Base-by-base conservation (phyloP, 2,329 filamentous ascomycete genomes). In the Chaetomium olivaceum region DNA sequence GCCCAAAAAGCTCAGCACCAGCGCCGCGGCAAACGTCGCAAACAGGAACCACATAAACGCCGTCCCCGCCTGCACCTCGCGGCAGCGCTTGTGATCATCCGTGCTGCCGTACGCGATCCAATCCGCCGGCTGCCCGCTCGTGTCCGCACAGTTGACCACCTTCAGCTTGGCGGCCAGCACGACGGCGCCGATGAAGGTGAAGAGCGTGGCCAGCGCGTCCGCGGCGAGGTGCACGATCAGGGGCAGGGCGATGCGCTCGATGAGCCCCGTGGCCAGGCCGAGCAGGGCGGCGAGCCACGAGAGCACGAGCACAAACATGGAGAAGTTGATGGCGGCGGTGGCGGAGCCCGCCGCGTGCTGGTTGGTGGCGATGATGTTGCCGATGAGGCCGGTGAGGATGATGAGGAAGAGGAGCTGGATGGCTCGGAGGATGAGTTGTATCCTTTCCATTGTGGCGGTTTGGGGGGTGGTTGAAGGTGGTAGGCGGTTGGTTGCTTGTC, bases 41-140 rank as follows among this genome's bases (percentile, higher is more conserved):
- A 89, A 91, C 58, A 91, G 84, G 79, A 93, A 93, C 89, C 89
- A 94, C 78, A 92, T 83, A 80, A 94, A 94, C 46, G 86, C 89
- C 39, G 85, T 87, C 68, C 85, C 85, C 46, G 91, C 91, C 80
- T 93, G 91, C 19, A 91, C 85, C 78, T 92, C 87, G 68, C 86
- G 87, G 79, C 91, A 93, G 70, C 89, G 85, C 80, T 89, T 87
- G 75, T 81, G 76, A 66, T 83, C 80, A 76, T 89, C 75, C 67
- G 69, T 67, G 55, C 87, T 88, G 64, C 88, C 88, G 75, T 83
- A 89, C 29, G 82, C 88, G 74, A 91, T 86, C 78, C 82, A 84
- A 76, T 84, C 83, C 72, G 71, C 51, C 33, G 76, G 72, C 51
- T 78, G 69, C 64, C 74, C 71, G 9, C 69, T 58, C 9, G 72